Evolutionary conservation across 2,329 filamentous ascomycete species (phyloP).

Genomic region (Ophiocordyceps camponoti-floridani): DNA sequence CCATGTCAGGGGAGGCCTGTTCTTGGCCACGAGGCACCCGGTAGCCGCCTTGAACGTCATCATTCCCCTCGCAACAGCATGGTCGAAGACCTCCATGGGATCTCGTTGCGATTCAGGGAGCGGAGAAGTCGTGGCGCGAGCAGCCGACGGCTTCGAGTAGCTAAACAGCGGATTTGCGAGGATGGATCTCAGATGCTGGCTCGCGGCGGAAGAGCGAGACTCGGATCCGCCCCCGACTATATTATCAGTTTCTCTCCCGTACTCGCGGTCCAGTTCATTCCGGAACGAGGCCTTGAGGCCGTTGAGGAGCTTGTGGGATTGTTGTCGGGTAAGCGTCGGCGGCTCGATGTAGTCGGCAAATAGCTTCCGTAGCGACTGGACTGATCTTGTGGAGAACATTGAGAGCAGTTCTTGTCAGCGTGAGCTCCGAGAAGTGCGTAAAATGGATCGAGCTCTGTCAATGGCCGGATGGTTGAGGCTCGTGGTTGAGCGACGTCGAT

Average conservation of each 20-base stretch:
- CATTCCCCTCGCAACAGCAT: conserved; percentile 34
- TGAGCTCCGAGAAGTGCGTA: not conserved
- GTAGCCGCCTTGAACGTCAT: conserved; percentile 35
- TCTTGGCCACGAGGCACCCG: conserved; percentile 33
- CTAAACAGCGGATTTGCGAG: conserved; percentile 38
- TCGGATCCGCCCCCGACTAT: conserved; percentile 4
- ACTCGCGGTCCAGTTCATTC: conserved; percentile 37
- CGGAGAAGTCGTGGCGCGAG: conserved; percentile 3
- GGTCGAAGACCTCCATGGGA: conserved; percentile 37
- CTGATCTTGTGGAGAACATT: conserved; percentile 21
- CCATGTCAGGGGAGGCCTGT: conserved; percentile 16
- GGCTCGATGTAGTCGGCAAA: conserved; percentile 31
- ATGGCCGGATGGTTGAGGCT: not conserved
- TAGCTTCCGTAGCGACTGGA: conserved; percentile 18
- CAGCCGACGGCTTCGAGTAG: conserved; percentile 10
- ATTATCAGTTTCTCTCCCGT: conserved; percentile 23
- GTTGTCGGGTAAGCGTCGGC: conserved; percentile 27
- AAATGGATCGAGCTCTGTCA: not conserved
- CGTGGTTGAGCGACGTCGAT: not conserved
- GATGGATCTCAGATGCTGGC: conserved; percentile 34
- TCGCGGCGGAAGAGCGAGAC: conserved; percentile 19
- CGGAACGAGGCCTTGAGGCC: conserved; percentile 39
- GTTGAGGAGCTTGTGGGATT: conserved; percentile 36
- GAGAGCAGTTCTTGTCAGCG: not conserved
- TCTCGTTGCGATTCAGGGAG: conserved; percentile 13